Base-by-base conservation (phyloP, 345 rosid species). In the Corchorus olitorius region DNA sequence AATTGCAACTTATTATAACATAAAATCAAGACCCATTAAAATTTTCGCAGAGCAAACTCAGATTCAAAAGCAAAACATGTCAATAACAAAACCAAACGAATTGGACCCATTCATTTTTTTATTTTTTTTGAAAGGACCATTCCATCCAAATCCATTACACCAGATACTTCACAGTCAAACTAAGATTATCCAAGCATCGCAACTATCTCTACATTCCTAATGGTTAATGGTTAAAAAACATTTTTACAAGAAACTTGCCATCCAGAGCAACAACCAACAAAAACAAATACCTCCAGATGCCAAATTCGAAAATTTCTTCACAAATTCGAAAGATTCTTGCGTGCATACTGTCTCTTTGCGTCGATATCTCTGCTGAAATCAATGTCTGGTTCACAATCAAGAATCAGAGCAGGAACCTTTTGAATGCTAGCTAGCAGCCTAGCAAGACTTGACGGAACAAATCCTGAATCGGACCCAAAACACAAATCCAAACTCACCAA, bases 331-430 rank as follows among this genome's bases (percentile, higher is more conserved):
- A 86, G 93, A 96, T 84, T 92, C 94, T 0, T 27, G 27, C 1
- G 27, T 27, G 99, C 90, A 67, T 92, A 96, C 99, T 90, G 91
- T 76, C 84, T 83, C 89, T 96, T 96, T 72, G 95, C 97, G 11
- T 92, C 97, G 48, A 71, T 81, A 64, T 96, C 99, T 78, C 75
- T 84, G 81, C 82, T 93, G 82, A 96, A 90, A 76, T 96, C 99
- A 9, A 96, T 96, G 84, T 96, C 92, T 52, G 95, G 94, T 81
- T 96, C 99, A 77, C 99, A 96, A 79, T 96, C 98, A 61, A 96
- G 93, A 80, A 96, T 87, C 88, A 96, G 72, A 65, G 99, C 99
- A 87, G 98, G 99, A 60, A 96, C 97, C 99, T 93, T 27, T 27
- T 27, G 27, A 27, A 27, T 27, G 27, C 27, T 59, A 27, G 27